phyloP scores from a whole-genome alignment of 805 yeast genomes.

The Ogataea neopini region DNA sequence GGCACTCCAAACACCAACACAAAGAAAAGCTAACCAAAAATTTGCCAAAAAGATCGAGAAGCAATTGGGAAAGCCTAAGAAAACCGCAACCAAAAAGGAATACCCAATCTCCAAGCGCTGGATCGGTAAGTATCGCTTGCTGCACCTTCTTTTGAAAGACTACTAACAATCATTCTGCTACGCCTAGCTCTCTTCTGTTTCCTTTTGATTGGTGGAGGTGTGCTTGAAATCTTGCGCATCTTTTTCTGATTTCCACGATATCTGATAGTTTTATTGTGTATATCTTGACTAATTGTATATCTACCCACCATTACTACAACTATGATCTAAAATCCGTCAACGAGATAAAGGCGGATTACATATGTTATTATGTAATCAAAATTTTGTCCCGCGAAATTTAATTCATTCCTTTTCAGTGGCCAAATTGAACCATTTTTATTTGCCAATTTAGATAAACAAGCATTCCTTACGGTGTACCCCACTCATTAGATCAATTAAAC shows the following conservation, averaged over 20 bases:
- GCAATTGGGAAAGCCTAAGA: constrained; percentile 73
- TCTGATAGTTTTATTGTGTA: not conserved
- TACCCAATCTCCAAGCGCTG: constrained; percentile 64
- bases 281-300: not conserved
- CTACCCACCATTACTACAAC: too few relatives aligned
- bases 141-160: not conserved
- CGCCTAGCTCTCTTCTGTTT: constrained; percentile 45
- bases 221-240: constrained; percentile 63
- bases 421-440: constrained; percentile 2
- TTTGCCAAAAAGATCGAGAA: constrained; percentile 73
- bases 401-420: not conserved
- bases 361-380: not conserved
- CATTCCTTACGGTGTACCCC: not conserved
- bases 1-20: constrained; percentile 84
- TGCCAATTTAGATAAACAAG: constrained; percentile 1
- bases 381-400: not conserved
- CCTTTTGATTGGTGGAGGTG: constrained; percentile 79
- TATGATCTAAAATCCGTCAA: too few relatives aligned
- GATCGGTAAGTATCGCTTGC: constrained; percentile 48
- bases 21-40: constrained; percentile 83
- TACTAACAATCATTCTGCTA: constrained; percentile 5
- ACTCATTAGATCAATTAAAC: not conserved
- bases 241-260: constrained; percentile 41
- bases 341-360: not conserved
- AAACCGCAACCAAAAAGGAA: constrained; percentile 38